phyloP scores from a whole-genome alignment of 345 rosid genomes.

The Draba incana region DNA sequence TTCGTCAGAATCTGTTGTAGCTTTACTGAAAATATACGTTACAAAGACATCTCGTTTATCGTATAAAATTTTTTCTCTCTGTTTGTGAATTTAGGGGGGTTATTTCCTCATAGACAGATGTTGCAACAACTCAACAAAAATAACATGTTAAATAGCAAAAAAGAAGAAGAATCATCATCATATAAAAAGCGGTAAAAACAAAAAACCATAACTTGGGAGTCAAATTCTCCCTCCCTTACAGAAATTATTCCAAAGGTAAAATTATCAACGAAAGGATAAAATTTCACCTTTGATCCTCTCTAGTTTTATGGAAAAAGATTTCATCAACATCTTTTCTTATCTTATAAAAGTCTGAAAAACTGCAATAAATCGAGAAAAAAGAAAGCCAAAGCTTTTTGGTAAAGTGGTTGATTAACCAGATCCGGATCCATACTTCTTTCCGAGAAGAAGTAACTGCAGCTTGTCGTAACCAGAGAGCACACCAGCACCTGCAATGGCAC shows the following conservation, averaged over 20 bases:
- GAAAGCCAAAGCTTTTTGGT: neutral
- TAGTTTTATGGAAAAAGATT: conserved; percentile 30
- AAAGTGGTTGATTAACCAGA: conserved; percentile 37
- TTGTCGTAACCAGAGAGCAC: conserved; percentile 93
- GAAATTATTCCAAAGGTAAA: conserved; percentile 27
- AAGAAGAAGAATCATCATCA: neutral
- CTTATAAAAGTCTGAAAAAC: conserved; percentile 14
- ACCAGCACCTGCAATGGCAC: conserved; percentile 94
- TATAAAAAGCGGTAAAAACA: neutral
- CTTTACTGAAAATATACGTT: neutral
- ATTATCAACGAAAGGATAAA: conserved; percentile 7
- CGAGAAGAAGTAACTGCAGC: conserved; percentile 77
- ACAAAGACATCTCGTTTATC: neutral
- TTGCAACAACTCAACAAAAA: too few species aligned
- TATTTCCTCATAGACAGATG: too few species aligned
- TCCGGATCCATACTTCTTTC: conserved; percentile 90
- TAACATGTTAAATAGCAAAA: neutral
- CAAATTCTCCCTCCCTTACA: conserved; percentile 9
- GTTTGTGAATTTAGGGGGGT: too few species aligned
- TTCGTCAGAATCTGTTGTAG: neutral
- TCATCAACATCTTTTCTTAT: conserved; percentile 31
- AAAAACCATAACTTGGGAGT: conserved; percentile 5
- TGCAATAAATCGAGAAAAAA: conserved; percentile 27
- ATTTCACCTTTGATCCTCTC: conserved; percentile 4
- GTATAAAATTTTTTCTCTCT: too few species aligned